phyloP scores from a whole-genome alignment of 2,329 filamentous ascomycete genomes.

The Cladophialophora chaetospira region DNA sequence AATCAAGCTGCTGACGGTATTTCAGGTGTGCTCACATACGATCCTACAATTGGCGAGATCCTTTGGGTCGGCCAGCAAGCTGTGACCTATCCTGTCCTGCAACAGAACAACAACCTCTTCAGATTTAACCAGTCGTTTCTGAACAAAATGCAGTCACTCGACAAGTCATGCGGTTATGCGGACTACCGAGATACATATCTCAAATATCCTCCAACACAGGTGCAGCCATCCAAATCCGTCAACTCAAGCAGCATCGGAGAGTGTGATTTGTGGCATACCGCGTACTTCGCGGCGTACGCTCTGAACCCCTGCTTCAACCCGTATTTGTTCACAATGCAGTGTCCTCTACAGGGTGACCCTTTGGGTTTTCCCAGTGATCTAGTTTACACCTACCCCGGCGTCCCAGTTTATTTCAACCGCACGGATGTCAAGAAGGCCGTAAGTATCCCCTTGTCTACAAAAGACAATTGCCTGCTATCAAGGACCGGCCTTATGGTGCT shows the following conservation, averaged over 20 bases:
- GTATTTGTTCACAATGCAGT: conserved; percentile 71
- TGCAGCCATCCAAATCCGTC: conserved; percentile 23
- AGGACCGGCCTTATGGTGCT: no score
- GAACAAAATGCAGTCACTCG: conserved; percentile 7
- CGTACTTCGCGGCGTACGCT: conserved; percentile 34
- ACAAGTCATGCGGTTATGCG: conserved; percentile 25
- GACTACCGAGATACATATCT: conserved; percentile 25
- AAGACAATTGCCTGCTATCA: no score
- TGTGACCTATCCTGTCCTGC: conserved; percentile 16
- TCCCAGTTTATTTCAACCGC: conserved; percentile 69
- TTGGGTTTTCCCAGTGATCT: conserved; percentile 67
- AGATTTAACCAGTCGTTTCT: conserved; percentile 26
- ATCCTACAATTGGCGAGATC: conserved; percentile 25
- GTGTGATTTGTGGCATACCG: conserved; percentile 33
- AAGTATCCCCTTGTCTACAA: no score
- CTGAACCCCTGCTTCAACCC: conserved; percentile 76
- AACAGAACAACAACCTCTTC: conserved; percentile 27
- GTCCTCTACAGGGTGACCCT: conserved; percentile 68
- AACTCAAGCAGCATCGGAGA: conserved; percentile 22
- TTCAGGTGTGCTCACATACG: conserved; percentile 21
- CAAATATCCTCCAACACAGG: conserved; percentile 21
- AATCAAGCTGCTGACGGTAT: neutral
- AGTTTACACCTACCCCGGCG: conserved; percentile 63
- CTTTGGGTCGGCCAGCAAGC: conserved; percentile 9
- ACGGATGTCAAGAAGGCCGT: conserved; percentile 67